These are phyloP conservation scores for Cercospora beticola DNA, from an alignment of 2,329 filamentous ascomycete species.

Conservation along the genomic window DNA sequence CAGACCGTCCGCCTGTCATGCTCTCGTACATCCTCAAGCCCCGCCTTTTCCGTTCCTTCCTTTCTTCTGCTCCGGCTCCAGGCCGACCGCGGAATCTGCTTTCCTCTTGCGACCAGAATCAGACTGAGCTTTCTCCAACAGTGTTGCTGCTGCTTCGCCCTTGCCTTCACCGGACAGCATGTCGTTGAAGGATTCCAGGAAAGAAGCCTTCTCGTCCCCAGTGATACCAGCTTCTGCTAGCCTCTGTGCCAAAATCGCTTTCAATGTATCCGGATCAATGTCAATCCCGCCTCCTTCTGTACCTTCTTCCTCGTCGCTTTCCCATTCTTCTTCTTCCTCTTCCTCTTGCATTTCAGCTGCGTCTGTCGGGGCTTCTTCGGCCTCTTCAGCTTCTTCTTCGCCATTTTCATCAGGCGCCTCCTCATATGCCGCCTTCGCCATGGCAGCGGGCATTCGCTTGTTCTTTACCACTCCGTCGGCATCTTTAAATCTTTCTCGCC, in stretches of 20 bases:
- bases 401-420: slow-evolving; percentile 18
- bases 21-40: not conserved
- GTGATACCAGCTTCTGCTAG: slow-evolving; percentile 36
- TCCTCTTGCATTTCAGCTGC: slow-evolving; percentile 18
- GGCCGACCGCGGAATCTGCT: slow-evolving; percentile 5
- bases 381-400: slow-evolving; percentile 11
- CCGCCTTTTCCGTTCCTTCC: not conserved
- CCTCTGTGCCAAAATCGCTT: slow-evolving; percentile 34
- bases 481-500: slow-evolving; percentile 43
- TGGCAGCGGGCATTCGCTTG: slow-evolving; percentile 34
- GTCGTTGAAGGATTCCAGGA: slow-evolving; percentile 46
- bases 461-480: slow-evolving; percentile 22
- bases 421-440: slow-evolving; percentile 34
- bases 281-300: slow-evolving; percentile 25
- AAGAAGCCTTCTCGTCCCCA: slow-evolving; percentile 44
- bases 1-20: not conserved
- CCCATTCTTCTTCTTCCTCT: slow-evolving; percentile 23
- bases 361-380: slow-evolving; percentile 26
- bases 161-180: slow-evolving; percentile 46
- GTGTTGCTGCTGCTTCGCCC: slow-evolving; percentile 45
- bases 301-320: slow-evolving; percentile 23
- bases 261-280: slow-evolving; percentile 44
- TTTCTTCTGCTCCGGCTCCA: slow-evolving; percentile 5
- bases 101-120: slow-evolving; percentile 4
- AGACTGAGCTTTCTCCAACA: slow-evolving; percentile 32